These are phyloP conservation scores for Pseudogymnoascus sp. DNA, from an alignment of 2,329 filamentous ascomycete genomes.

Conservation along the genomic window DNA sequence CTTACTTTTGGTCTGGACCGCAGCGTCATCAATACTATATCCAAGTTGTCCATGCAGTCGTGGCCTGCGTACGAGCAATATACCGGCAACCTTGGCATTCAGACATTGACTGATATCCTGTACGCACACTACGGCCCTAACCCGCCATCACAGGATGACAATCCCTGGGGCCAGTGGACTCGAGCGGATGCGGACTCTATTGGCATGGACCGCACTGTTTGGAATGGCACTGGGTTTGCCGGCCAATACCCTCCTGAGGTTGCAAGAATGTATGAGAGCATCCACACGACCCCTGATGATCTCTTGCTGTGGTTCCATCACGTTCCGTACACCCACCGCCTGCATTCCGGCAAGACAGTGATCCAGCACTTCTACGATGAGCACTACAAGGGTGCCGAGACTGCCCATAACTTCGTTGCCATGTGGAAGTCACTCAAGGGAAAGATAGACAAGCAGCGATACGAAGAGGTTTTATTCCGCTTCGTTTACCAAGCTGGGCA, in stretches of 20 bases:
- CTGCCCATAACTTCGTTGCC: constrained; percentile 48
- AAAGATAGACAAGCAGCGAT: constrained; percentile 53
- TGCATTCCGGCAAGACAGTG: constrained; percentile 58
- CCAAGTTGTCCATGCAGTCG: constrained; percentile 56
- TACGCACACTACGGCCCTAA: constrained; percentile 62
- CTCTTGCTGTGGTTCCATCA: constrained; percentile 70
- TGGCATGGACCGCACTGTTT: constrained; percentile 65
- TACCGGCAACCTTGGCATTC: constrained; percentile 60
- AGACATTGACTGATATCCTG: constrained; percentile 61
- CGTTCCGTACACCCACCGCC: constrained; percentile 55
- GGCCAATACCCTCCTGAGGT: constrained; percentile 60
- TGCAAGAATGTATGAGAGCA: constrained; percentile 48
- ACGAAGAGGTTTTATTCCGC: constrained; percentile 49
- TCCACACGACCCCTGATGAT: constrained; percentile 58
- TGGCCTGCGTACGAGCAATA: constrained; percentile 68
- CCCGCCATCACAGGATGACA: constrained; percentile 57
- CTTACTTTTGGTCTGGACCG: constrained; percentile 54
- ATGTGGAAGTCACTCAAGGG: constrained; percentile 48
- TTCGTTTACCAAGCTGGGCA: constrained; percentile 62
- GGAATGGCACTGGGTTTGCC: constrained; percentile 57
- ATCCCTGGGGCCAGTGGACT: constrained; percentile 67
- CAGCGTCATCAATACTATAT: constrained; percentile 50
- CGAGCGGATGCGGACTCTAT: constrained; percentile 51
- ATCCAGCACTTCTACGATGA: constrained; percentile 61
- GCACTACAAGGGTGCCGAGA: constrained; percentile 52